phyloP scores from a whole-genome alignment of 2,329 filamentous ascomycete species.

The Fusarium sulawesiense region DNA sequence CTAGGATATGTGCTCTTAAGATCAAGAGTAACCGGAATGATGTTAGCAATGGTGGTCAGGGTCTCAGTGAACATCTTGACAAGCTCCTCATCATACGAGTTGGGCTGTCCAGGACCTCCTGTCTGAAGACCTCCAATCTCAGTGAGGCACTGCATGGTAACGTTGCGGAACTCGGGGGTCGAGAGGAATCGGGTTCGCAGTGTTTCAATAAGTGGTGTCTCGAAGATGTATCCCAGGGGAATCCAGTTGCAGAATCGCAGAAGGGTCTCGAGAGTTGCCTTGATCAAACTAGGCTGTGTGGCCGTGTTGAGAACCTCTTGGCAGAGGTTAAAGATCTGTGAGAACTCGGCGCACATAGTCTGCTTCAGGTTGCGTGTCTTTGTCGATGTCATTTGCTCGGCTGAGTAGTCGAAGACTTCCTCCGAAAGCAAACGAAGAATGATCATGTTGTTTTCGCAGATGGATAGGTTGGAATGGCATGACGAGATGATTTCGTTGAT shows the following conservation, averaged over 20 bases:
- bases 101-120: conserved; percentile 71
- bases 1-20: conserved; percentile 90
- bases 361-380: conserved; percentile 98
- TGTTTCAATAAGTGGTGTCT: conserved; percentile 95
- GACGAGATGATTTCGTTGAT: conserved; percentile 99
- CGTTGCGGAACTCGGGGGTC: conserved; percentile 93
- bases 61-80: conserved; percentile 99
- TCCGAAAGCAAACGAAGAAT: conserved; percentile 95
- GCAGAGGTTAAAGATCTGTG: conserved; percentile 97
- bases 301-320: conserved; percentile 94
- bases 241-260: conserved; percentile 99
- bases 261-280: conserved; percentile 95
- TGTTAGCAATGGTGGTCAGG: conserved; percentile 89
- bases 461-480: conserved; percentile 93
- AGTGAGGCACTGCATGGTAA: conserved; percentile 95
- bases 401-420: conserved; percentile 98
- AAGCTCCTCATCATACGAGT: conserved; percentile 92
- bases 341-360: conserved; percentile 99
- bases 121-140: conserved; percentile 96
- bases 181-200: conserved; percentile 92
- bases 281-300: conserved; percentile 87
- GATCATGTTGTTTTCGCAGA: conserved; percentile 99
- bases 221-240: conserved; percentile 97
- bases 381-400: conserved; percentile 98
- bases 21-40: conserved; percentile 90